phyloP scores from a whole-genome alignment of 208 protist genomes.

The Wallacemonas sp. region DNA sequence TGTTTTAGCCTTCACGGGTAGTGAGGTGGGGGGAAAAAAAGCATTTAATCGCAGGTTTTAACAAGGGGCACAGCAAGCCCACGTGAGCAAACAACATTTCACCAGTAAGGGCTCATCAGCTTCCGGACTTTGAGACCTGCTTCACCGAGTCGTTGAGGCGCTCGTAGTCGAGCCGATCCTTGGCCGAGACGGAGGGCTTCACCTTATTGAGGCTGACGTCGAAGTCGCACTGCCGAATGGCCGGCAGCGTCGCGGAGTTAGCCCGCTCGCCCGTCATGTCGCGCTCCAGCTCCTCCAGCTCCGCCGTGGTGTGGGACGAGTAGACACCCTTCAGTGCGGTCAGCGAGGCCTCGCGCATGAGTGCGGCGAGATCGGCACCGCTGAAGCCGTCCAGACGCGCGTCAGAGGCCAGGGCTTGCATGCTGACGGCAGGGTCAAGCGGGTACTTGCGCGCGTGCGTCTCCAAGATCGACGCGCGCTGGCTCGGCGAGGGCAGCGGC shows the following conservation, averaged over 20 bases:
- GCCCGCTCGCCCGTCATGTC: conserved; percentile 57
- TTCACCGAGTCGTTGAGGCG: conserved; percentile 42
- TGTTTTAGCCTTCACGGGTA: conserved; percentile 28
- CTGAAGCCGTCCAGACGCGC: conserved; percentile 90
- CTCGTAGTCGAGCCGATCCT: conserved; percentile 79
- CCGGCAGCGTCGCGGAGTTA: conserved; percentile 44
- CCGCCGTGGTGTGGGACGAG: conserved; percentile 42
- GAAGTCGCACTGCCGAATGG: conserved; percentile 69
- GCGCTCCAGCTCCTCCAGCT: conserved; percentile 78
- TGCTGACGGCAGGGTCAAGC: conserved; percentile 70
- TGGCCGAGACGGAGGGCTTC: conserved; percentile 76
- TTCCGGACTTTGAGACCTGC: conserved; percentile 24
- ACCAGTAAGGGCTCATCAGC: too few relatives aligned
- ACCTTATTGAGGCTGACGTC: conserved; percentile 66
- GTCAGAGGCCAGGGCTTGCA: conserved; percentile 78
- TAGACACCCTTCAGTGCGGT: conserved; percentile 87
- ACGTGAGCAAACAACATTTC: neutral
- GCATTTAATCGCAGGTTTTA: neutral
- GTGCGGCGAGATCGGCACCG: conserved; percentile 93
- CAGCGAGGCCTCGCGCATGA: conserved; percentile 94
- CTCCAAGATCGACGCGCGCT: conserved; percentile 89
- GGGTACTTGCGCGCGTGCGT: conserved; percentile 92
- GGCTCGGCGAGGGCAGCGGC: conserved; percentile 87
- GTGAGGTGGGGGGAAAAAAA: conserved; percentile 6
- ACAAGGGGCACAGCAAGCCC: neutral